phyloP scores from a whole-genome alignment of 1,284 basidiomycete species.

The Melampsora medusae region DNA sequence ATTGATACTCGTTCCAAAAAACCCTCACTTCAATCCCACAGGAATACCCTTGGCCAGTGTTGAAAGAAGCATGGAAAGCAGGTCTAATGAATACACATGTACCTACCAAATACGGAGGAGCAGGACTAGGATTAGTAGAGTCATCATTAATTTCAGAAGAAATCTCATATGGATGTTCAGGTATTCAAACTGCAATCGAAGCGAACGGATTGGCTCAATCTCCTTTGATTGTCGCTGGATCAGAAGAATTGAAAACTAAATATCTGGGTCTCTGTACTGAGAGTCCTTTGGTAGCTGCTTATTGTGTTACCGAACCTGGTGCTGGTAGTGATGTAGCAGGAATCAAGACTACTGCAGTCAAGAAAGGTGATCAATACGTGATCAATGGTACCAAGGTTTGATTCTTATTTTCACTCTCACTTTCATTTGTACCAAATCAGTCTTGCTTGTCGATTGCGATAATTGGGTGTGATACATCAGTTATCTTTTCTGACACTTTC shows the following conservation, averaged over 20 bases:
- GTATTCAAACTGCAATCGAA: constrained; percentile 60
- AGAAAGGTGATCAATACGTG: constrained; percentile 60
- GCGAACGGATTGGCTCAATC: constrained; percentile 61
- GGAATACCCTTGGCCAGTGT: constrained; percentile 61
- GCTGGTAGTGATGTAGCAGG: constrained; percentile 62
- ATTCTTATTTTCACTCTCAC: constrained; percentile 53
- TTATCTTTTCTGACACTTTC: too few relatives aligned
- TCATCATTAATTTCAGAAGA: constrained; percentile 58
- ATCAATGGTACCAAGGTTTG: constrained; percentile 58
- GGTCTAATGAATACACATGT: constrained; percentile 60
- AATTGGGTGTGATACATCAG: constrained; percentile 46
- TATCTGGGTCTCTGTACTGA: constrained; percentile 63
- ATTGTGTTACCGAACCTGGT: constrained; percentile 57
- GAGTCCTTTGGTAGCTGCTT: constrained; percentile 61
- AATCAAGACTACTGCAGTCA: constrained; percentile 59
- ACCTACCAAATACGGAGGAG: constrained; percentile 60
- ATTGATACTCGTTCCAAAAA: background rate
- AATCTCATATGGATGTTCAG: constrained; percentile 61
- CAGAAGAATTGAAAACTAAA: constrained; percentile 60
- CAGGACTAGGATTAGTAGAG: constrained; percentile 59
- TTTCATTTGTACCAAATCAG: constrained; percentile 24
- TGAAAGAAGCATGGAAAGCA: constrained; percentile 60
- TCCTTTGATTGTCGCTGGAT: constrained; percentile 60
- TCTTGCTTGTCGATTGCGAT: too few relatives aligned
- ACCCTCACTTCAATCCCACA: constrained; percentile 40